phyloP scores from a whole-genome alignment of 2,329 filamentous ascomycete species.

The Penicillium sp. region DNA sequence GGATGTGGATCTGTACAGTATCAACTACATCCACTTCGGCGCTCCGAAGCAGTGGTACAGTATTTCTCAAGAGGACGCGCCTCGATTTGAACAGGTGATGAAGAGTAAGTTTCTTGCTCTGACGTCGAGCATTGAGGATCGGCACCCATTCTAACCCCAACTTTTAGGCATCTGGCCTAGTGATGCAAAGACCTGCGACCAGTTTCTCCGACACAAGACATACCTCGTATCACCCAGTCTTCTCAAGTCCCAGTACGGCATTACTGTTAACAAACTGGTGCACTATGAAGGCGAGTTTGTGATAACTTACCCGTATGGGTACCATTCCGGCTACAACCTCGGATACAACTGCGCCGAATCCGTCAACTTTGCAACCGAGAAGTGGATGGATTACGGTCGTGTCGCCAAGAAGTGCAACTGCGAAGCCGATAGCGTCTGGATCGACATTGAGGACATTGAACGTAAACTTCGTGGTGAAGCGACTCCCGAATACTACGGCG shows the following conservation, averaged over 20 bases:
- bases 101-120: conserved; percentile 58
- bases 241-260: conserved; percentile 84
- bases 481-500: conserved; percentile 57
- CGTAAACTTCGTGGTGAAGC: conserved; percentile 87
- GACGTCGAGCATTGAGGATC: not conserved
- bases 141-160: conserved; percentile 9
- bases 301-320: conserved; percentile 97
- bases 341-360: conserved; percentile 99
- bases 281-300: conserved; percentile 98
- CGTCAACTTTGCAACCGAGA: conserved; percentile 95
- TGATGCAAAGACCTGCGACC: conserved; percentile 92
- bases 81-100: conserved; percentile 93
- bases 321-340: conserved; percentile 96
- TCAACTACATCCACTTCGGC: conserved; percentile 99
- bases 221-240: conserved; percentile 93
- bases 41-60: conserved; percentile 99
- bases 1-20: conserved; percentile 98
- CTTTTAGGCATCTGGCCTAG: conserved; percentile 76
- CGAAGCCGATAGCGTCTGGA: conserved; percentile 97
- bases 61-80: conserved; percentile 93
- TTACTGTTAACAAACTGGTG: conserved; percentile 94
- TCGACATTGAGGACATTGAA: conserved; percentile 94
- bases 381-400: conserved; percentile 92
- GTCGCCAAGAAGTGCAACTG: conserved; percentile 98
- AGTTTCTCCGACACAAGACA: conserved; percentile 96